Conservation (phyloP, 805 yeast genomes). For the Saturnispora quitensis region DNA sequence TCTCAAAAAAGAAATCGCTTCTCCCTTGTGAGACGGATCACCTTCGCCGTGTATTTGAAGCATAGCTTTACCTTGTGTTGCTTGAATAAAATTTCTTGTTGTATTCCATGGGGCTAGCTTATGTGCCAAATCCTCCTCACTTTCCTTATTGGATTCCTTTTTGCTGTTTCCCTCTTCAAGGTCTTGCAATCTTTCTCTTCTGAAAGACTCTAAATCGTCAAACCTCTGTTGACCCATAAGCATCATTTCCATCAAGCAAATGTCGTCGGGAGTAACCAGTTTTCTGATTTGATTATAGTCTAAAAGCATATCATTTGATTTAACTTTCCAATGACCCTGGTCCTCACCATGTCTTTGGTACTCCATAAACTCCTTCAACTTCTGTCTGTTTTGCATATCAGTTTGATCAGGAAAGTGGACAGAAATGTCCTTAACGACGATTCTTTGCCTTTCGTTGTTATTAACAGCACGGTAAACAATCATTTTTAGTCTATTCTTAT, state of each 20-base stretch:
- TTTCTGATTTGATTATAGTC: conserved; percentile 65
- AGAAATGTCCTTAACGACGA: conserved; percentile 80
- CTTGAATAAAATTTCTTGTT: conserved; percentile 83
- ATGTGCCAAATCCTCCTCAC: conserved; percentile 62
- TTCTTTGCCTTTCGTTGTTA: conserved; percentile 59
- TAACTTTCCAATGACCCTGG: conserved; percentile 91
- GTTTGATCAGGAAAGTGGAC: conserved; percentile 94
- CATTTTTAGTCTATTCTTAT: conserved; percentile 87
- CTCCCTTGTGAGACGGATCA: conserved; percentile 87
- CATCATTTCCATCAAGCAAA: conserved; percentile 81
- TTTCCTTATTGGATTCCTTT: conserved; percentile 25
- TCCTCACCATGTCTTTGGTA: conserved; percentile 90
- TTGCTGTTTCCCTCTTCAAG: conserved; percentile 13
- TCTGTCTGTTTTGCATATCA: conserved; percentile 94
- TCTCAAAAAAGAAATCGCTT: conserved; percentile 77
- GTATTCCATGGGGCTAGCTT: conserved; percentile 91
- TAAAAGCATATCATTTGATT: conserved; percentile 58
- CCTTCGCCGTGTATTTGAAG: conserved; percentile 90
- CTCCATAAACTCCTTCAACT: conserved; percentile 96
- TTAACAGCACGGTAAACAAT: conserved; percentile 83
- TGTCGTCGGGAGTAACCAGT: conserved; percentile 91
- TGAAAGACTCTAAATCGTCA: conserved; percentile 66
- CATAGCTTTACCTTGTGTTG: conserved; percentile 97
- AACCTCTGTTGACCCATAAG: conserved; percentile 83
- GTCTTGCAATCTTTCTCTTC: conserved; percentile 29